A percentile compares a stretch with the other conserved stretches of the same genome.
Evolutionary conservation across 805 yeast species (phyloP).

Genomic region (Hanseniaspora thailandica): DNA sequence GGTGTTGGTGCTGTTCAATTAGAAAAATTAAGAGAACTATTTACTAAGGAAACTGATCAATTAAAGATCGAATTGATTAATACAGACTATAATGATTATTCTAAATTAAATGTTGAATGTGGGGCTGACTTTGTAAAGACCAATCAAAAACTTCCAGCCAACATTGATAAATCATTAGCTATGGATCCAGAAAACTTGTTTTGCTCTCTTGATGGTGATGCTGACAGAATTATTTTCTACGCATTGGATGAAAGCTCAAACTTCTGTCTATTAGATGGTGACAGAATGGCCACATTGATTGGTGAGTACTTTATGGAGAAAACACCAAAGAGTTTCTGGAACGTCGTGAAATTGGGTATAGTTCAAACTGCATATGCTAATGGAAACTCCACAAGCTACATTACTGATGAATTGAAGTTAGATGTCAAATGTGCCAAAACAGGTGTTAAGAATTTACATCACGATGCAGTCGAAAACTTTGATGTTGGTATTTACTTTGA

Average conservation of each 20-base stretch:
- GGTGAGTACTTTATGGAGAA: conserved; percentile 55
- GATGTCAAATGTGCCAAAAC: conserved; percentile 88
- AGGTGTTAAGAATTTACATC: conserved; percentile 94
- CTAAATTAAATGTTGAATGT: conserved; percentile 58
- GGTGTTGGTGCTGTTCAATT: conserved; percentile 90
- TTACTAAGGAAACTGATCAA: conserved; percentile 31
- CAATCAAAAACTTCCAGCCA: conserved; percentile 63
- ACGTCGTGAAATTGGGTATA: conserved; percentile 49
- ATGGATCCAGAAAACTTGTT: conserved; percentile 33
- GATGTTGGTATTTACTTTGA: conserved; percentile 93
- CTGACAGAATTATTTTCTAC: conserved; percentile 85
- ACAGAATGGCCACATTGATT: conserved; percentile 75
- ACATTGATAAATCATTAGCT: conserved; percentile 18
- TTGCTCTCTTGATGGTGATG: conserved; percentile 93
- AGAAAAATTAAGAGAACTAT: conserved; percentile 32
- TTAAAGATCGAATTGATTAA: conserved; percentile 39
- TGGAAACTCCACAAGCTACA: conserved; percentile 72
- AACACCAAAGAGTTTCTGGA: conserved; percentile 30
- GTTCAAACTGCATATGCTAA: conserved; percentile 98
- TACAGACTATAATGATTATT: conserved; percentile 41
- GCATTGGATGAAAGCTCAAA: conserved; percentile 31
- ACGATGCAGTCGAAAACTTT: conserved; percentile 64
- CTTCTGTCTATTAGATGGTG: conserved; percentile 74
- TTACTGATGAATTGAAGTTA: conserved; percentile 46
- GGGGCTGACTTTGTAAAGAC: conserved; percentile 97